Evolutionary conservation across 1,139 yeast species (phyloP).

Genomic region (Lodderomyces metapsilosis): DNA sequence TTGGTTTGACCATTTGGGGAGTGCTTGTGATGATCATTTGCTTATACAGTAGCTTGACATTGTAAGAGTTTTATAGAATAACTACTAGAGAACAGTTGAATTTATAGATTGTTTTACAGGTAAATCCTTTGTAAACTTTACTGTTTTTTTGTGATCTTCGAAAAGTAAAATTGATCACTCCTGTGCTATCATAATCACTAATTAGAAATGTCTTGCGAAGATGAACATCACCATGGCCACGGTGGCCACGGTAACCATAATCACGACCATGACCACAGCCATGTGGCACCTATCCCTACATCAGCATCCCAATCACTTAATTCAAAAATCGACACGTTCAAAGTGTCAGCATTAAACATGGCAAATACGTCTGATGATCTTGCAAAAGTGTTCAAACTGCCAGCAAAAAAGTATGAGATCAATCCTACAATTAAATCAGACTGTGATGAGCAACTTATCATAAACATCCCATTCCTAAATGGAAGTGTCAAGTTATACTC

Average conservation of each 20-base stretch:
- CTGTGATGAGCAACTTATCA: slow-evolving; percentile 75
- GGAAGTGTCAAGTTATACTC: slow-evolving; percentile 76
- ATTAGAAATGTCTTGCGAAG: slow-evolving; percentile 39
- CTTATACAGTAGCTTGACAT: slow-evolving; percentile 34
- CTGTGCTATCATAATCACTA: no score
- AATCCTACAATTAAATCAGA: slow-evolving; percentile 64
- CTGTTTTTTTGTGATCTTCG: no score
- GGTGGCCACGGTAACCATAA: slow-evolving; percentile 22
- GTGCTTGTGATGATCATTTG: slow-evolving; percentile 41
- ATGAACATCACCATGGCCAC: slow-evolving; percentile 29
- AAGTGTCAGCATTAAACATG: slow-evolving; percentile 65
- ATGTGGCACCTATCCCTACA: slow-evolving; percentile 71
- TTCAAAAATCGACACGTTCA: slow-evolving; percentile 58
- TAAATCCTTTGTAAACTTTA: no score
- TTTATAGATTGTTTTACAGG: no score
- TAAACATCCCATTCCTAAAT: slow-evolving; percentile 71
- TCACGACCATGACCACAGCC: slow-evolving; percentile 25
- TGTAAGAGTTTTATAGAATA: slow-evolving; percentile 14
- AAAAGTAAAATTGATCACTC: no score
- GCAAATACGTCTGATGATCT: slow-evolving; percentile 52
- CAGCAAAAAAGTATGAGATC: slow-evolving; percentile 40
- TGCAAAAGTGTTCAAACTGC: slow-evolving; percentile 48
- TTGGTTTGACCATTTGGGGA: slow-evolving; percentile 42
- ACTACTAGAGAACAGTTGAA: background rate
- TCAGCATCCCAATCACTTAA: slow-evolving; percentile 66